Evolutionary conservation across 345 rosid species (phyloP).

Genomic region (Salix caprea): DNA sequence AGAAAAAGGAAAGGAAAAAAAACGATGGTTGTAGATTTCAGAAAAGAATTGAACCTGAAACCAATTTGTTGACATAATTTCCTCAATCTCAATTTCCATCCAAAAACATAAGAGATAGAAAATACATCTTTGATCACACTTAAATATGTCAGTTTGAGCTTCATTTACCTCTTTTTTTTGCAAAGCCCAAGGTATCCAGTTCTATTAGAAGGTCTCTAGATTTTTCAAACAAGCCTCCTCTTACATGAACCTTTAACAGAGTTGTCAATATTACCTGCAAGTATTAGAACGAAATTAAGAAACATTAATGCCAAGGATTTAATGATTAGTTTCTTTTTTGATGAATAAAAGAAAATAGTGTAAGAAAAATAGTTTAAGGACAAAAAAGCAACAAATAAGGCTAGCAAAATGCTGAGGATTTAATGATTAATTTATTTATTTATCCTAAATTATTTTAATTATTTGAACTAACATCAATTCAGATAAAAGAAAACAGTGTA

Average conservation of each 20-base stretch:
- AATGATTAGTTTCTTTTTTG: not conserved
- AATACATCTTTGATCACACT: slow-evolving; percentile 2
- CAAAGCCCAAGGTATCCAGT: slow-evolving; percentile 64
- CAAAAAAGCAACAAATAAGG: too few species aligned
- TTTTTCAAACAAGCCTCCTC: slow-evolving; percentile 39
- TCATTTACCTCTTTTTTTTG: slow-evolving; percentile 66
- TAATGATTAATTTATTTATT: too few species aligned
- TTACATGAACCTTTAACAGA: too few species aligned
- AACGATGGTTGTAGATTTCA: not conserved
- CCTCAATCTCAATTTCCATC: not conserved
- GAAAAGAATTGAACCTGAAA: not conserved
- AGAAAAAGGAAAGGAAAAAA: not conserved
- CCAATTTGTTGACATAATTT: not conserved
- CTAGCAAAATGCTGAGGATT: too few species aligned
- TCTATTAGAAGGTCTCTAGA: slow-evolving; percentile 62
- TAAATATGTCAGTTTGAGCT: slow-evolving; percentile 1
- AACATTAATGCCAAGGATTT: too few species aligned
- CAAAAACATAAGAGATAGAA: not conserved
- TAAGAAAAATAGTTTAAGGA: too few species aligned
- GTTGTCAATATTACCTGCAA: too few species aligned
- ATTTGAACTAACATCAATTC: too few species aligned
- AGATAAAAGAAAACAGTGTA: too few species aligned
- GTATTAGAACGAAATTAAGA: too few species aligned
- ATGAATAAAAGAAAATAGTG: too few species aligned
- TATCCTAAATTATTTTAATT: too few species aligned